A percentile compares a stretch with the other conserved stretches of the same genome.
Evolutionary conservation across 2,329 filamentous ascomycete genomes (phyloP).

Genomic region (Fusarium goolgardi): DNA sequence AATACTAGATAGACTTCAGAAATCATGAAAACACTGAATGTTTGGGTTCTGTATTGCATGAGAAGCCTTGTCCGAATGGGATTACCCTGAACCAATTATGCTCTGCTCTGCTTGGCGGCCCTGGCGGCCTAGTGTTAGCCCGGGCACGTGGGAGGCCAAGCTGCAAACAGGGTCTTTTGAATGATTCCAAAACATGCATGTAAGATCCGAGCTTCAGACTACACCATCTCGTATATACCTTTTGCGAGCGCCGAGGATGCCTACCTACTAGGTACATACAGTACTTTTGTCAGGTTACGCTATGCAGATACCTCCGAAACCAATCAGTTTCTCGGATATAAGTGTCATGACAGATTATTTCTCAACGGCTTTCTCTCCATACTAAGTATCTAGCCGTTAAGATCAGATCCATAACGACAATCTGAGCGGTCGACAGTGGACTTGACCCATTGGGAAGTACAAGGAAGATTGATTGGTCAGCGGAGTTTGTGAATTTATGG

Average conservation of each 20-base stretch:
- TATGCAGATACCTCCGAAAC: not conserved
- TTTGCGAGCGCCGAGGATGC: not conserved
- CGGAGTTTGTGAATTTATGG: slow-evolving; percentile 13
- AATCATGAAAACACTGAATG: too few species aligned
- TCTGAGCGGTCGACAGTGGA: slow-evolving; percentile 5
- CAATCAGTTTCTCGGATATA: not conserved
- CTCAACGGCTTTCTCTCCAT: not conserved
- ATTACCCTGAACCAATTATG: not conserved
- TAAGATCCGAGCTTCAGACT: not conserved
- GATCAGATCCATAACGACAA: not conserved
- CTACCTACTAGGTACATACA: not conserved
- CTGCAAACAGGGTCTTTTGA: slow-evolving; percentile 3
- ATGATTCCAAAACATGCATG: slow-evolving; percentile 19
- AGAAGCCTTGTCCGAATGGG: not conserved
- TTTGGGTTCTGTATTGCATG: too few species aligned
- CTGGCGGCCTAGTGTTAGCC: slow-evolving; percentile 1
- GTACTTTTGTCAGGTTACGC: not conserved
- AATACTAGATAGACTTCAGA: too few species aligned
- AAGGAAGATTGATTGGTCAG: slow-evolving; percentile 31
- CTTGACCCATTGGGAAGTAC: slow-evolving; percentile 14
- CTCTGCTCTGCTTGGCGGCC: not conserved
- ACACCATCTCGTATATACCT: not conserved
- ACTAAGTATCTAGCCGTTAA: not conserved
- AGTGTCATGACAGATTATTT: not conserved
- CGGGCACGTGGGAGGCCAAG: not conserved